A percentile compares a stretch with the other conserved stretches of the same genome.
Conservation (phyloP, 2,329 filamentous ascomycete genomes). For the Arthrobotrys musiformis region DNA sequence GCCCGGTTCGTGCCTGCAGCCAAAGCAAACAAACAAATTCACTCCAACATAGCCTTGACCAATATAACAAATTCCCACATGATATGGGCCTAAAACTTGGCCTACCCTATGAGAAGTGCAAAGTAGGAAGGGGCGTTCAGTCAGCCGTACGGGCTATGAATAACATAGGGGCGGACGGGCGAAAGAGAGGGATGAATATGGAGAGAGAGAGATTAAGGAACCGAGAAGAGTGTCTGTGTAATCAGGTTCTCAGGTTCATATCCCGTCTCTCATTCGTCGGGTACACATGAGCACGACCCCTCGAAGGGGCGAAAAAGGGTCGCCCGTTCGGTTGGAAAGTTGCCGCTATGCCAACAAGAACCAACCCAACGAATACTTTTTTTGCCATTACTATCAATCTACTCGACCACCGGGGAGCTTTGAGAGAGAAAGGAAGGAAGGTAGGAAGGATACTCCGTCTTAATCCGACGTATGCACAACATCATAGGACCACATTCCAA, state of each 20-base stretch:
- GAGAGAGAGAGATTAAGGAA: background rate
- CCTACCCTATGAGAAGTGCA: background rate
- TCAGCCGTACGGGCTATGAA: conserved; percentile 21
- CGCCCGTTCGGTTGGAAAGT: conserved; percentile 1
- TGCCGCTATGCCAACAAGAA: background rate
- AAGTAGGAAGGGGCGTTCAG: background rate
- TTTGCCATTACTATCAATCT: too few species aligned
- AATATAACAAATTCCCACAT: conserved; percentile 21
- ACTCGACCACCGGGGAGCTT: too few species aligned
- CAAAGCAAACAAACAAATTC: background rate
- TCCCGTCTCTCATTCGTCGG: conserved; percentile 14
- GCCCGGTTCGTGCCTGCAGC: conserved; percentile 4
- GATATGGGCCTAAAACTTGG: conserved; percentile 1
- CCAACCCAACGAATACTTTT: too few species aligned
- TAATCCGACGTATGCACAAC: conserved; percentile 26
- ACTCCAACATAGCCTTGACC: conserved; percentile 13
- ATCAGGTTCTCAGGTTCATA: background rate
- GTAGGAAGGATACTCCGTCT: conserved; percentile 8
- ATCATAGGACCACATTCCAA: conserved; percentile 34
- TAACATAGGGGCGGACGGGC: background rate
- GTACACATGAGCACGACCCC: background rate
- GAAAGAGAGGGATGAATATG: background rate
- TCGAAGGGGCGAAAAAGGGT: background rate
- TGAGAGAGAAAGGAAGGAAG: background rate
- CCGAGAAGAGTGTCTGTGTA: background rate